Base-by-base conservation (phyloP, 2,329 filamentous ascomycete species). In the Colletotrichum truncatum region DNA sequence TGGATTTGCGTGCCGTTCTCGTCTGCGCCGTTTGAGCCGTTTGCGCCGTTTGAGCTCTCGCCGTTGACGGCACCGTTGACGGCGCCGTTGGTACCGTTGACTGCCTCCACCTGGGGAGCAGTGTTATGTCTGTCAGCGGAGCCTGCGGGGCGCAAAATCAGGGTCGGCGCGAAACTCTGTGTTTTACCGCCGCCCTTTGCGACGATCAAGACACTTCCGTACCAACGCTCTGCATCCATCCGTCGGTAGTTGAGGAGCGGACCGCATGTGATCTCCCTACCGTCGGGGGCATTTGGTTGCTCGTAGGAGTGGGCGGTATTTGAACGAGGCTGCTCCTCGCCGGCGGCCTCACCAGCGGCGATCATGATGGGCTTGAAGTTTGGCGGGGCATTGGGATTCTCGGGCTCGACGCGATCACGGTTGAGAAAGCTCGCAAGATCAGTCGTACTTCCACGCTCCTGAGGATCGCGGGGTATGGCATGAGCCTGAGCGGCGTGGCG, bases 141-240 rank as follows among this genome's bases (percentile, higher is more conserved):
- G 30, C 72, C 77, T n/a, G 77, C 77, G 32, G 78, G 80, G 32
- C 85, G 85, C 54, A 89, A 72, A 16, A 80, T 78, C 69, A 95
- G 77, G 25, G 83, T 82, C 39, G 97, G 88, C 67, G 85, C 80
- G 55, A 82, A 75, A 1, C 85, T 84, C 67, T 87, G 85, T 18
- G 82, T 81, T 72, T 87, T 79, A 64, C 85, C 89, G 23, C 91
- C 91, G 4, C 93, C 91, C 54, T 86, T 89, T 14, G 91, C 92
- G 55, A 98, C 93, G 52, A 98, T 81, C 71, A 98, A 81, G 7
- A 97, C 92, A 75, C 93, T 97, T 63, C 95, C 94, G 71, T 92
- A 84, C 94, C 95, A 98, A 39, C 79, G 80, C 38, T 82, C 82
- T 26, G 84, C 85, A 71, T 90, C 87, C 87, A 91, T 94, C 72